A percentile compares a stretch with the other conserved stretches of the same genome.
Conservation (phyloP, 495 filamentous ascomycete genomes). For the Podospora pseudocomata region DNA sequence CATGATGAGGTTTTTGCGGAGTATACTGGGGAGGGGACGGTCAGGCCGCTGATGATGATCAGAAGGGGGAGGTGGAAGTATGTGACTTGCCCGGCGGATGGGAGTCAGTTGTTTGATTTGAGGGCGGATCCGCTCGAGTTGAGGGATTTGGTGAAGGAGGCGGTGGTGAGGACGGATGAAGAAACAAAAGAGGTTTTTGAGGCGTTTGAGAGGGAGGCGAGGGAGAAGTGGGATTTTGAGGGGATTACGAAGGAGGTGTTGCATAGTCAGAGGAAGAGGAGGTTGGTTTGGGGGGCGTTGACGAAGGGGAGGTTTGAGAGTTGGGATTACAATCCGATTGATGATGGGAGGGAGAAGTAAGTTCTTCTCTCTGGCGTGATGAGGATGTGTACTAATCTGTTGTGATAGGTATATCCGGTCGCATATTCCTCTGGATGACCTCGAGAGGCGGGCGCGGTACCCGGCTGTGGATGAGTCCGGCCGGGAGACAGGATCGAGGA, state of each 20-base stretch:
- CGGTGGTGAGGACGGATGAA: conserved; percentile 37
- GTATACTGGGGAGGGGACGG: conserved; percentile 85
- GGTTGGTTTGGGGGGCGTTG: conserved; percentile 70
- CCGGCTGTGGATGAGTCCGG: conserved; percentile 62
- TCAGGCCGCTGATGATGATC: conserved; percentile 89
- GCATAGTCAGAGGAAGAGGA: conserved; percentile 64
- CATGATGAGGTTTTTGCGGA: conserved; percentile 79
- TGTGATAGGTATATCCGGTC: conserved; percentile 59
- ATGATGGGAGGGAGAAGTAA: conserved; percentile 70
- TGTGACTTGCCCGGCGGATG: conserved; percentile 73
- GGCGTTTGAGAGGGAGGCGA: conserved; percentile 63
- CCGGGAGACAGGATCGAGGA: conserved; percentile 37
- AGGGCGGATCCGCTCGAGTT: conserved; percentile 68
- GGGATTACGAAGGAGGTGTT: conserved; percentile 66
- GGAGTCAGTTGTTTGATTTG: conserved; percentile 74
- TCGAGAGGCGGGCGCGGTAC: conserved; percentile 62
- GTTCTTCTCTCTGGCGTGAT: conserved; percentile 15
- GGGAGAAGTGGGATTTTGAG: conserved; percentile 68
- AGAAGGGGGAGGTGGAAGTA: conserved; percentile 79
- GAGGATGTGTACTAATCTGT: conserved; percentile 3
- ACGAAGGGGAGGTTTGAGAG: conserved; percentile 61
- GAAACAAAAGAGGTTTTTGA: conserved; percentile 47
- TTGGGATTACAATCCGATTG: conserved; percentile 76
- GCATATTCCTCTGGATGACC: conserved; percentile 63
- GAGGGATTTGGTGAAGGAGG: conserved; percentile 56